phyloP scores from a whole-genome alignment of 306 rosid genomes.

The Prunus davidiana region DNA sequence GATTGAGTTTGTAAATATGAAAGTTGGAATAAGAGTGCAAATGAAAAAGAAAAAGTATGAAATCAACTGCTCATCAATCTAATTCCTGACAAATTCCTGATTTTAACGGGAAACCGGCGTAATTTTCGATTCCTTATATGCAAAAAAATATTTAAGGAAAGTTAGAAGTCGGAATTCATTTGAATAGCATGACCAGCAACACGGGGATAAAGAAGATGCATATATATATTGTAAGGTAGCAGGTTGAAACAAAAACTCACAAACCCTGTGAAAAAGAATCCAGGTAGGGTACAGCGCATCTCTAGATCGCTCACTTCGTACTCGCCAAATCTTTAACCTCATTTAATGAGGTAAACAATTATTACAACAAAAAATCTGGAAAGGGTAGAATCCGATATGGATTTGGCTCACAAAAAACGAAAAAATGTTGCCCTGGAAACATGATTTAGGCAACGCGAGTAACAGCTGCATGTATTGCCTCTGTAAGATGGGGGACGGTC shows the following conservation, averaged over 20 bases:
- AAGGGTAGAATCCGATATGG: neutral
- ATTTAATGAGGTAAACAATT: constrained; percentile 26
- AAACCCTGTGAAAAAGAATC: neutral
- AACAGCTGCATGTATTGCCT: constrained; percentile 87
- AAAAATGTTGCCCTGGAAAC: neutral
- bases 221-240: neutral
- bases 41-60: too few relatives aligned
- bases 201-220: neutral
- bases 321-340: constrained; percentile 9
- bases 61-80: too few relatives aligned
- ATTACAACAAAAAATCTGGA: constrained; percentile 26
- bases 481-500: constrained; percentile 88
- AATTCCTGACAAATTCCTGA: too few relatives aligned
- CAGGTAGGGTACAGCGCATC: neutral
- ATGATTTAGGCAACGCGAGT: constrained; percentile 37
- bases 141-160: too few relatives aligned
- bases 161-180: too few relatives aligned
- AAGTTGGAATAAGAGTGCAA: too few relatives aligned
- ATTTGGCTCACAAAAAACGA: neutral
- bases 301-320: neutral
- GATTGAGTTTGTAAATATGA: too few relatives aligned
- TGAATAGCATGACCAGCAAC: too few relatives aligned
- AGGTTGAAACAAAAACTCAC: neutral
- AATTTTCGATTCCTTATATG: too few relatives aligned
- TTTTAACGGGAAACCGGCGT: too few relatives aligned